Evolutionary conservation across 1,139 yeast species (phyloP).

Genomic region (Williopsis jadinii): DNA sequence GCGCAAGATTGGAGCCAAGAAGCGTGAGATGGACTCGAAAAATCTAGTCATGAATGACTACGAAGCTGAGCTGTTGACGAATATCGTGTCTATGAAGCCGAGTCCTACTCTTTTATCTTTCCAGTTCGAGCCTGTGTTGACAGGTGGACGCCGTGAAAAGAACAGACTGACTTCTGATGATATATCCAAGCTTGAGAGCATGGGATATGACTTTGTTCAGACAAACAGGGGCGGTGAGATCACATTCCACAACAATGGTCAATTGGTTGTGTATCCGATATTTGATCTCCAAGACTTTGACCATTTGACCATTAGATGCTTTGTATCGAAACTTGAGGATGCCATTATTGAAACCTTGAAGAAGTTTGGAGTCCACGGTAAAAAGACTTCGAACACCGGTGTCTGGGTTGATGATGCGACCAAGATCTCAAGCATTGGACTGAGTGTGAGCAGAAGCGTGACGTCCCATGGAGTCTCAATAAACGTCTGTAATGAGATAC

Average conservation of each 20-base stretch:
- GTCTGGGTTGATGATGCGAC: constrained; percentile 61
- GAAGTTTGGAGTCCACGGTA: constrained; percentile 22
- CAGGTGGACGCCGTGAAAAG: constrained; percentile 81
- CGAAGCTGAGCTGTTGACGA: constrained; percentile 38
- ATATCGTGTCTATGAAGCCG: constrained; percentile 48
- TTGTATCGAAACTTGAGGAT: constrained; percentile 63
- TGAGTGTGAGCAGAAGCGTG: constrained; percentile 75
- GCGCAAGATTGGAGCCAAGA: constrained; percentile 37
- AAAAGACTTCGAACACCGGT: constrained; percentile 70
- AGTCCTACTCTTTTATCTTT: constrained; percentile 64
- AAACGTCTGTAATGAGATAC: constrained; percentile 68
- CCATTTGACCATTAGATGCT: constrained; percentile 63
- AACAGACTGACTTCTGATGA: constrained; percentile 34
- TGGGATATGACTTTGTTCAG: constrained; percentile 53
- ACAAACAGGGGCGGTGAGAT: constrained; percentile 94
- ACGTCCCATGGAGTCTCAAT: constrained; percentile 89
- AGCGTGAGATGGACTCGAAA: constrained; percentile 35
- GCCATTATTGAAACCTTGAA: constrained; percentile 50
- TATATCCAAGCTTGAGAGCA: constrained; percentile 22
- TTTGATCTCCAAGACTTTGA: constrained; percentile 62
- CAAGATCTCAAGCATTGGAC: constrained; percentile 87
- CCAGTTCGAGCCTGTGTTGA: constrained; percentile 77
- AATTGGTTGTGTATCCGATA: constrained; percentile 78
- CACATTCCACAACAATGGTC: constrained; percentile 97
- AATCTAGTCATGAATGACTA: constrained; percentile 35